Evolutionary conservation across 768 basidiomycete species (phyloP), one percentile per base, ranked within the genome.

Genomic region (Trametes gibbosa): DNA sequence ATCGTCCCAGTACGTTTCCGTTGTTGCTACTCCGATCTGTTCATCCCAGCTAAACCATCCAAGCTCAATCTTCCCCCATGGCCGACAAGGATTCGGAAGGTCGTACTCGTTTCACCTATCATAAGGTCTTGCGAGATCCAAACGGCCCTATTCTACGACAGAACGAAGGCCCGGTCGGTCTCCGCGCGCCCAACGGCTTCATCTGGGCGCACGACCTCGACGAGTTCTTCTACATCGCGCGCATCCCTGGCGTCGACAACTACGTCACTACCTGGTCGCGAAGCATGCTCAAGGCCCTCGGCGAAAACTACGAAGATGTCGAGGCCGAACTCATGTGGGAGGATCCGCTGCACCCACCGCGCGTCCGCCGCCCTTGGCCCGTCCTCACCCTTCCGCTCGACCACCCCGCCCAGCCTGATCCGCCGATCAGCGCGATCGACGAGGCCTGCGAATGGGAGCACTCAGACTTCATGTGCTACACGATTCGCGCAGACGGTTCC

Each of bases 211-310:
- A 62, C 49, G 7, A 24, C 8, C 21, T 54, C 39, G 43, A 42
- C 46, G 52, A 58, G 43, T 56, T 65, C 52, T 53, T 63, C 29
- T 55, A 49, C 55, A 56, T 60, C 25, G 47, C 56, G 9, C 56
- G 54, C 52, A 24, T 62, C 24, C 64, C 61, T 3, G 39, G 48
- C 16, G 48, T 59, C 53, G 47, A 63, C 29, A 65, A 69, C 34
- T 60, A 67, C 21, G 46, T 72, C n/a, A 70, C 73, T 32, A 61
- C 66, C 35, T 76, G 70, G 68, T 71, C 73, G 23, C 68, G 72
- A 40, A 74, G 71, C 60, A 74, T 74, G 72, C 65, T 76, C 51
- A 56, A 68, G 42, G 69, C 67, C 53, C 63, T 63, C 41, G 71
- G 70, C 16, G 73, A 74, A 54, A 66, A 69, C 53, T 70, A 68